Evolutionary conservation across 208 protist species (phyloP).

Genomic region (Leptomonas pyrrhocoris): DNA sequence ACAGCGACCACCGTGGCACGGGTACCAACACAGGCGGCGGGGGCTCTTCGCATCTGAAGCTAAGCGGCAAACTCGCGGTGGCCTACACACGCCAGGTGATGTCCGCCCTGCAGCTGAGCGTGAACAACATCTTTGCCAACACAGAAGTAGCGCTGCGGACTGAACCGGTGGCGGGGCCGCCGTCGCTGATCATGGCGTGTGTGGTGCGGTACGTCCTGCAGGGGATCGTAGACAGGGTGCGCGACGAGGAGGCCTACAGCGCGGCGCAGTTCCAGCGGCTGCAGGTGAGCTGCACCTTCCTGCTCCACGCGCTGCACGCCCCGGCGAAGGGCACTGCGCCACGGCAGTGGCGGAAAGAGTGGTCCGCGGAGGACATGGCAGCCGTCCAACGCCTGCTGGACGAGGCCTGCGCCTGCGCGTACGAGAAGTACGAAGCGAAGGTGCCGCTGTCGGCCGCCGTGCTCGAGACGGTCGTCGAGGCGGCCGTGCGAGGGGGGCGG

Average conservation of each 20-base stretch:
- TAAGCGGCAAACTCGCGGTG: slow-evolving; percentile 19
- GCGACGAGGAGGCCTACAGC: slow-evolving; percentile 38
- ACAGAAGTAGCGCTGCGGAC: slow-evolving; percentile 42
- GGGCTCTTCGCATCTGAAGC: slow-evolving; percentile 7
- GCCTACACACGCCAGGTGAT: slow-evolving; percentile 60
- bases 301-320: slow-evolving; percentile 63
- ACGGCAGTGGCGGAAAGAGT: slow-evolving; percentile 56
- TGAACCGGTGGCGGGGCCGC: slow-evolving; percentile 38
- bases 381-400: slow-evolving; percentile 60
- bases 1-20: slow-evolving; percentile 32
- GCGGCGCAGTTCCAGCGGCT: slow-evolving; percentile 57
- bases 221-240: slow-evolving; percentile 67
- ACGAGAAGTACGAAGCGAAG: slow-evolving; percentile 75
- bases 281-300: slow-evolving; percentile 73
- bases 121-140: slow-evolving; percentile 75
- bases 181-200: slow-evolving; percentile 45
- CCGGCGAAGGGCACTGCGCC: slow-evolving; percentile 48
- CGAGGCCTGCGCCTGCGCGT: slow-evolving; percentile 72
- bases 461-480: slow-evolving; percentile 64
- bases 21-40: slow-evolving; percentile 22
- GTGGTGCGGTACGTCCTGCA: slow-evolving; percentile 72
- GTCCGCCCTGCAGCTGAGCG: slow-evolving; percentile 62
- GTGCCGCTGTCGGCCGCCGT: slow-evolving; percentile 58
- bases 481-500: slow-evolving; percentile 19
- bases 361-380: slow-evolving; percentile 40